Percentiles rank a stretch among this genome's conserved stretches.
phyloP scores from a whole-genome alignment of 768 basidiomycete genomes.

The Tylopilus sp. region DNA sequence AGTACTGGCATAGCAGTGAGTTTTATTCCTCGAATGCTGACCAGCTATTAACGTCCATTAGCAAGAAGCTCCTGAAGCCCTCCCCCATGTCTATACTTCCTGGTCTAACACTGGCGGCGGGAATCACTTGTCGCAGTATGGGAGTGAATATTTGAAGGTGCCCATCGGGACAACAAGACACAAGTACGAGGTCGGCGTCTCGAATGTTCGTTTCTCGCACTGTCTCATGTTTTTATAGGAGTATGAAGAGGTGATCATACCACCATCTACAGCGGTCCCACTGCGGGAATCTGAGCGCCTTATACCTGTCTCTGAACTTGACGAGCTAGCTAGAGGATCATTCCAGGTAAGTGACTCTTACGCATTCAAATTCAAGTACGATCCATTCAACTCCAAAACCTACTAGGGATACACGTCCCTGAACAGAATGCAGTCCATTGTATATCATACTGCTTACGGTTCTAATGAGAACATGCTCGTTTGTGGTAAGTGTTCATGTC shows the following conservation, averaged over 20 bases:
- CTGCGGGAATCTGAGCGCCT: constrained; percentile 68
- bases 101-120: constrained; percentile 54
- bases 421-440: constrained; percentile 94
- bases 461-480: constrained; percentile 96
- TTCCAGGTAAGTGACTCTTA: constrained; percentile 65
- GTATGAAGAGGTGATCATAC: constrained; percentile 87
- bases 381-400: not conserved
- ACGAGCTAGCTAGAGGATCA: constrained; percentile 72
- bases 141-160: constrained; percentile 74
- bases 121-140: constrained; percentile 60
- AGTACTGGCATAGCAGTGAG: constrained; percentile 53
- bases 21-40: not conserved
- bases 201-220: not conserved
- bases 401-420: constrained; percentile 79
- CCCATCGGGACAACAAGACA: constrained; percentile 78
- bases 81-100: constrained; percentile 90
- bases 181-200: constrained; percentile 57
- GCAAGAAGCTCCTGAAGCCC: constrained; percentile 54
- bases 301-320: constrained; percentile 68
- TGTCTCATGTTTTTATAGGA: constrained; percentile 43
- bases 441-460: constrained; percentile 89
- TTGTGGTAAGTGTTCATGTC: constrained; percentile 24
- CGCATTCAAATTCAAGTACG: not conserved
- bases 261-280: constrained; percentile 78
- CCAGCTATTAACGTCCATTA: constrained; percentile 26